These are phyloP conservation scores for Coprinopsis cinerea DNA, from an alignment of 768 basidiomycete genomes.

Conservation along the genomic window DNA sequence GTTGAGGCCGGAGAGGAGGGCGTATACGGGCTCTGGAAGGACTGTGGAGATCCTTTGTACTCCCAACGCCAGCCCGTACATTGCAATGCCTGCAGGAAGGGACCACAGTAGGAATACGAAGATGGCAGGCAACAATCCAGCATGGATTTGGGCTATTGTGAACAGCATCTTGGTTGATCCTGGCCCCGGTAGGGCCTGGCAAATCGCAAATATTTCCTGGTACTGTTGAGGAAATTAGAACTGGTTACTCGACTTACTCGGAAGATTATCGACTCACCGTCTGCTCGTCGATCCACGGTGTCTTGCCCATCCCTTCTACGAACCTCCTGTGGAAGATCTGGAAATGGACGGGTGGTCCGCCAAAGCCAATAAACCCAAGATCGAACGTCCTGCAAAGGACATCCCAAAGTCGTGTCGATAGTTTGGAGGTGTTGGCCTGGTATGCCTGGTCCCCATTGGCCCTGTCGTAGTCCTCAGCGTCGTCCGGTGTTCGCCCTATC, in stretches of 20 bases:
- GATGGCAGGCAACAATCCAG: constrained; percentile 35
- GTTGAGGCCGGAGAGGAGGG: constrained; percentile 47
- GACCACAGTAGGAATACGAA: constrained; percentile 39
- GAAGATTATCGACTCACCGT: constrained; percentile 22
- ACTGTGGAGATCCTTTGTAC: constrained; percentile 34
- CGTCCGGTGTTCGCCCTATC: not conserved
- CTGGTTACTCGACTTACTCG: not conserved
- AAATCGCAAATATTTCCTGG: constrained; percentile 42
- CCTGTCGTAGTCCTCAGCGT: not conserved
- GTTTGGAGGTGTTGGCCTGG: constrained; percentile 14
- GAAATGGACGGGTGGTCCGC: constrained; percentile 45
- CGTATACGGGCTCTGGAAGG: constrained; percentile 42
- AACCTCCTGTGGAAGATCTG: constrained; percentile 38
- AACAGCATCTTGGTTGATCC: constrained; percentile 44
- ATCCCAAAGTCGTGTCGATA: constrained; percentile 22
- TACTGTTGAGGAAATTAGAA: constrained; percentile 19
- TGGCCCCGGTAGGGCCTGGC: constrained; percentile 44
- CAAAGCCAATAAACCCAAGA: constrained; percentile 41
- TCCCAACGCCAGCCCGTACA: constrained; percentile 41
- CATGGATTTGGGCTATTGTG: constrained; percentile 36
- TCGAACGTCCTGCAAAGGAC: constrained; percentile 30
- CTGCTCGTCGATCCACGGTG: constrained; percentile 37
- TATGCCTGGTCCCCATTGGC: not conserved
- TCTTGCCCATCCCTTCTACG: constrained; percentile 27
- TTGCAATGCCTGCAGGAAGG: constrained; percentile 41